Evolutionary conservation across 768 basidiomycete genomes (phyloP).

Genomic region (Solioccasus polychromus): DNA sequence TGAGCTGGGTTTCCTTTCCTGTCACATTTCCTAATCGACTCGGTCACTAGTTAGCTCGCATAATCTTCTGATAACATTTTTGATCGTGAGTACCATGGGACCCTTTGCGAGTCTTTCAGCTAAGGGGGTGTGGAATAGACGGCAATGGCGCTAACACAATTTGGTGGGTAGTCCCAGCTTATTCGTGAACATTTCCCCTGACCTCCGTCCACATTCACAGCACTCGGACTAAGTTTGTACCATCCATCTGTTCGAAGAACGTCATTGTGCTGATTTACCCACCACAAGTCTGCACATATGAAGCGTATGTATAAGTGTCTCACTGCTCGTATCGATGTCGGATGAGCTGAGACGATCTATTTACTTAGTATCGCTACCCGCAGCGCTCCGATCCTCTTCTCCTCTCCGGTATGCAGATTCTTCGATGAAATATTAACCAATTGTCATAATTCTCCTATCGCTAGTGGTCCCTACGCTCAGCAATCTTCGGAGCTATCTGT

Average conservation of each 20-base stretch:
- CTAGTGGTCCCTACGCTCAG: constrained; percentile 32
- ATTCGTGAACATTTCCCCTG: neutral
- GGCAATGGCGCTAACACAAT: constrained; percentile 1
- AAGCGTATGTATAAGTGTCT: neutral
- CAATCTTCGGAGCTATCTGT: constrained; percentile 7
- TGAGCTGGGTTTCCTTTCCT: neutral
- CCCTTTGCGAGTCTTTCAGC: neutral
- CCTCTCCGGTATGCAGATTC: neutral
- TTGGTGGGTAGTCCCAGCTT: neutral
- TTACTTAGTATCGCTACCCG: neutral
- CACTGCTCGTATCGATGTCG: no score
- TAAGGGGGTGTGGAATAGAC: neutral
- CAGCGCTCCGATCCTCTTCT: neutral
- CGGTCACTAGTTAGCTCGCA: constrained; percentile 1
- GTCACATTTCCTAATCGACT: neutral
- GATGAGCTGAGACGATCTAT: neutral
- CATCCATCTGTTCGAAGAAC: no score
- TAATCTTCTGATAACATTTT: constrained; percentile 1
- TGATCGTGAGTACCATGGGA: constrained; percentile 4
- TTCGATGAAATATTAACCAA: neutral
- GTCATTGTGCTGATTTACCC: neutral
- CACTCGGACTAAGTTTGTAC: constrained; percentile 6
- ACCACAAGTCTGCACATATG: neutral
- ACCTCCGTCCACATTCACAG: neutral
- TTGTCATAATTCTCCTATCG: neutral